Percentiles rank a stretch among this genome's conserved stretches.
phyloP scores from a whole-genome alignment of 768 basidiomycete species.

The Boletus patriciae region DNA sequence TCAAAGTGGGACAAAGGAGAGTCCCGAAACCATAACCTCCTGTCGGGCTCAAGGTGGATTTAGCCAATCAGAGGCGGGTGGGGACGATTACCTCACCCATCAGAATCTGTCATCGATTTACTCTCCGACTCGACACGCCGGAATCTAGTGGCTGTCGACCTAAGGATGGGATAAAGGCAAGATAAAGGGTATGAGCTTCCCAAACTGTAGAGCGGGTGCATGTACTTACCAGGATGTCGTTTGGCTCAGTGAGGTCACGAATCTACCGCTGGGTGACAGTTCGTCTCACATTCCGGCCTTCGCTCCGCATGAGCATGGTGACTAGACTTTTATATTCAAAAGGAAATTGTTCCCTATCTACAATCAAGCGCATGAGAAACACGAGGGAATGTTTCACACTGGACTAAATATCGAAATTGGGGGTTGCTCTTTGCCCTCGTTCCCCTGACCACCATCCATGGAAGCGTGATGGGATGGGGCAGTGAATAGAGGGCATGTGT shows the following conservation, averaged over 20 bases:
- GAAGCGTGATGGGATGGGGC: constrained; percentile 49
- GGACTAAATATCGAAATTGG: constrained; percentile 11
- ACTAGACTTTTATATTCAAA: constrained; percentile 1
- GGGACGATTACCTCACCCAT: too few species aligned
- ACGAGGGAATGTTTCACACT: constrained; percentile 18
- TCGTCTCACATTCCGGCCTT: not conserved
- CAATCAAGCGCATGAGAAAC: constrained; percentile 16
- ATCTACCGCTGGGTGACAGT: too few species aligned
- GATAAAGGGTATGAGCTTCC: too few species aligned
- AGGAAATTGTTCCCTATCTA: constrained; percentile 24
- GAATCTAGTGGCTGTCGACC: not conserved
- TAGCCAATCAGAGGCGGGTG: not conserved
- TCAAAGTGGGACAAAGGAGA: constrained; percentile 12
- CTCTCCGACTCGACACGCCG: constrained; percentile 4
- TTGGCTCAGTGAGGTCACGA: not conserved
- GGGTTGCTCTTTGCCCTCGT: constrained; percentile 69
- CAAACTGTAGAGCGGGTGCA: too few species aligned
- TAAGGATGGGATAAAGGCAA: too few species aligned
- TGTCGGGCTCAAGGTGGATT: not conserved
- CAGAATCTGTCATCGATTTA: not conserved
- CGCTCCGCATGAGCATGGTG: not conserved
- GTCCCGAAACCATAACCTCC: not conserved
- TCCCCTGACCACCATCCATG: constrained; percentile 74
- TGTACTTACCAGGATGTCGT: not conserved
- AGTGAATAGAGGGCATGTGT: constrained; percentile 65